Base-by-base conservation (phyloP, 1,284 basidiomycete genomes). In the Mycena sp. region DNA sequence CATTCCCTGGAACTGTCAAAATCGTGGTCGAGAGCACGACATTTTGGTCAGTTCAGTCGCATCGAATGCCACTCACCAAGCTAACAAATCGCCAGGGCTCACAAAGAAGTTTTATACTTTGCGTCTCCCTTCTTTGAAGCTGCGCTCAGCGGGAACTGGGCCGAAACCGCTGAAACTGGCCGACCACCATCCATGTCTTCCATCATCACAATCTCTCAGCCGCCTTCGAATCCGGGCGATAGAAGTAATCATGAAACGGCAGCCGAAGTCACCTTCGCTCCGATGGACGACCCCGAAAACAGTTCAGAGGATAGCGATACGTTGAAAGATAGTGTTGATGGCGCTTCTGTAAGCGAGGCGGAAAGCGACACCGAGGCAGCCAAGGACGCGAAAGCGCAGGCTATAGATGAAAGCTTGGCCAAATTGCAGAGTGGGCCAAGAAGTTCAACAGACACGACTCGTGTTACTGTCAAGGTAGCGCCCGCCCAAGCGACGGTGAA, bases 51-150 rank as follows among this genome's bases (percentile, higher is more conserved):
- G 56, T 75, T 9, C 50, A 46, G 65, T 38, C 48, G 67, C 62
- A 63, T 54, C 55, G 30, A 30, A 64, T 62, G 41, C 60, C 63
- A 62, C 68, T 65, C 44, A 34, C 52, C 52, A 37, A 65, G 16
- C 48, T n/a, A 72, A 46, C 72, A 41, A 65, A n/a, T 48, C 34
- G 41, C 57, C 76, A 95, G 93, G 93, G 91, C 92, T 0, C 94
- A 96, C 81, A 94, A 93, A 78, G 94, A 96, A 77, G 88, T 96
- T 54, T 84, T 96, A 6, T 92, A 92, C 79, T 95, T 95, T 78
- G 92, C 93, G 1, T 94, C 93, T 6, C 93, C 94, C 0, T 96
- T 96, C 84, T 96, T 96, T 78, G 91, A 95, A 80, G 93, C 93
- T 16, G 92, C 93, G 25, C 83, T 96, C 61, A 93, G 91, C 73